A percentile compares a stretch with the other conserved stretches of the same genome.
phyloP scores from a whole-genome alignment of 768 basidiomycete species.

The Filobasidium floriforme region DNA sequence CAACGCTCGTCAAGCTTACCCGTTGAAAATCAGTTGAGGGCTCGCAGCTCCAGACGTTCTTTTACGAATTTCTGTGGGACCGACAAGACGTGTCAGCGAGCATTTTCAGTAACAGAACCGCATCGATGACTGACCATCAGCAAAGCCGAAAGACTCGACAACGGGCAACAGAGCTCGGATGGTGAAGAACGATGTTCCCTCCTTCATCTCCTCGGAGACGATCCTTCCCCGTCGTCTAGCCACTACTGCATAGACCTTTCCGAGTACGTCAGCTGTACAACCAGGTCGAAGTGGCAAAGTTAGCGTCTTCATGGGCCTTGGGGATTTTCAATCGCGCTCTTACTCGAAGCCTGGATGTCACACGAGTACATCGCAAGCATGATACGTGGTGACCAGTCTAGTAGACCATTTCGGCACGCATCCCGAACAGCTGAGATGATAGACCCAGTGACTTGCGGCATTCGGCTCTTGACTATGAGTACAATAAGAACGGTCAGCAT shows the following conservation, averaged over 20 bases:
- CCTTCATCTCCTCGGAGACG: conserved; percentile 96
- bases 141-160: conserved; percentile 95
- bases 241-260: conserved; percentile 94
- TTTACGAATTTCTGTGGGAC: conserved; percentile 74
- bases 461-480: conserved; percentile 62
- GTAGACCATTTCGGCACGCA: conserved; percentile 74
- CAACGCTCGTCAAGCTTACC: conserved; percentile 51
- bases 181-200: conserved; percentile 90
- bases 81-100: not conserved
- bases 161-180: conserved; percentile 85
- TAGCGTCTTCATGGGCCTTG: conserved; percentile 8
- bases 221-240: conserved; percentile 84
- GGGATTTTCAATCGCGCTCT: conserved; percentile 41
- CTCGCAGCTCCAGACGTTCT: conserved; percentile 93
- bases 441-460: conserved; percentile 81
- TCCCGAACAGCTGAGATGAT: conserved; percentile 82
- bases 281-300: not conserved
- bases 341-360: conserved; percentile 95
- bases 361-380: conserved; percentile 98
- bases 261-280: conserved; percentile 77
- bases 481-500: conserved; percentile 10
- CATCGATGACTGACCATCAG: conserved; percentile 66
- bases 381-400: conserved; percentile 96
- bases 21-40: conserved; percentile 93
- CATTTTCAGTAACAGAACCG: not conserved